A percentile compares a stretch with the other conserved stretches of the same genome.
Conservation (phyloP, 2,329 filamentous ascomycete species). For the Fusarium drepaniforme region DNA sequence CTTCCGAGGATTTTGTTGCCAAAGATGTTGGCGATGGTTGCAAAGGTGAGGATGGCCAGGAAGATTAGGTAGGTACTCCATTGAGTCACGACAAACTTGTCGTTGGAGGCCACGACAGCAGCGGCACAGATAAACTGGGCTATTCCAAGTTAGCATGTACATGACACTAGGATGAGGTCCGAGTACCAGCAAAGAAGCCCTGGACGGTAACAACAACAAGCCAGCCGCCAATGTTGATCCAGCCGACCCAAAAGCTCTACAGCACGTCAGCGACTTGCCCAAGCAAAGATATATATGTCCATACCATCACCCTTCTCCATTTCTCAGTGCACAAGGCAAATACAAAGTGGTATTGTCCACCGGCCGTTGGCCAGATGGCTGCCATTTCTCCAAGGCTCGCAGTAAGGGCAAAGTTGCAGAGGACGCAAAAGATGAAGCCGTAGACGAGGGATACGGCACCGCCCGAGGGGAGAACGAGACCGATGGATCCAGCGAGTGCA, state of each 20-base stretch:
- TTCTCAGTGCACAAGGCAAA: constrained; percentile 53
- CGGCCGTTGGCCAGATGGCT: constrained; percentile 58
- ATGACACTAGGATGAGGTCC: too few species aligned
- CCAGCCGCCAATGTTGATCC: constrained; percentile 60
- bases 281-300: neutral
- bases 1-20: constrained; percentile 54
- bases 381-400: constrained; percentile 58
- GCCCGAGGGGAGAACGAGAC: constrained; percentile 55
- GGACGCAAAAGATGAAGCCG: constrained; percentile 59
- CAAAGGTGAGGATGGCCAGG: constrained; percentile 39
- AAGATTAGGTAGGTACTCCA: constrained; percentile 58
- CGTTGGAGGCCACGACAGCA: constrained; percentile 53
- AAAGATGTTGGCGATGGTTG: constrained; percentile 51
- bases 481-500: constrained; percentile 56
- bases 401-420: constrained; percentile 57
- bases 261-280: neutral
- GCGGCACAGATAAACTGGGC: constrained; percentile 58
- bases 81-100: constrained; percentile 49
- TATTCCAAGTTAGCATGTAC: constrained; percentile 18
- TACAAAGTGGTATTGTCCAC: constrained; percentile 59
- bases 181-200: constrained; percentile 55
- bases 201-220: constrained; percentile 56
- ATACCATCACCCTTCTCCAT: constrained; percentile 54
- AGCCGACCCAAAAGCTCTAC: constrained; percentile 58
- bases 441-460: constrained; percentile 56